These are phyloP conservation scores for Fusarium concolor DNA, from an alignment of 2,329 filamentous ascomycete species.

Conservation along the genomic window DNA sequence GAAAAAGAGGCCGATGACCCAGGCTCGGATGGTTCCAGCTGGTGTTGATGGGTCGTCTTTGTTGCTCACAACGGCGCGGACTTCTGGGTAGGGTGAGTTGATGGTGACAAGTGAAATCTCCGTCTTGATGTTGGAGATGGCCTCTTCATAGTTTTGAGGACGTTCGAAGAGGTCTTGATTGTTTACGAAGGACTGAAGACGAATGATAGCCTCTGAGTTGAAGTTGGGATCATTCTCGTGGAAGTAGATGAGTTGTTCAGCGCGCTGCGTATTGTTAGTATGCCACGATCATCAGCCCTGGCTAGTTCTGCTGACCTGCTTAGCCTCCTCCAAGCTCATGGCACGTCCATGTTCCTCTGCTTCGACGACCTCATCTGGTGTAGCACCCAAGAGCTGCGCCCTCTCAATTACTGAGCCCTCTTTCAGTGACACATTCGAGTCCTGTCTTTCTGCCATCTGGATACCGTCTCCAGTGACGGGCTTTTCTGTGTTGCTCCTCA, in stretches of 20 bases:
- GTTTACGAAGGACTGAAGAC: conserved; percentile 22
- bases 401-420: conserved; percentile 6
- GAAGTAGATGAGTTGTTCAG: conserved; percentile 30
- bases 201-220: conserved; percentile 29
- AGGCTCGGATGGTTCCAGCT: conserved; percentile 65
- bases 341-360: conserved; percentile 30
- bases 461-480: neutral
- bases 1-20: conserved; percentile 62
- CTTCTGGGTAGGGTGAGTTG: conserved; percentile 67
- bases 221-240: conserved; percentile 42
- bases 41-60: conserved; percentile 62
- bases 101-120: conserved; percentile 64
- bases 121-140: conserved; percentile 64
- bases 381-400: conserved; percentile 21
- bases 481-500: conserved; percentile 18
- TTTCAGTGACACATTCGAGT: conserved; percentile 8
- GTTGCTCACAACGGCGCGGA: conserved; percentile 65
- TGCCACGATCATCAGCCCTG: accelerated
- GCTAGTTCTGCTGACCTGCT: neutral
- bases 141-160: conserved; percentile 53
- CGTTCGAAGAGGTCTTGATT: conserved; percentile 48
- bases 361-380: conserved; percentile 27
- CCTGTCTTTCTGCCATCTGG: neutral
- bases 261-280: conserved; percentile 14
- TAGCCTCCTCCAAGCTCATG: conserved; percentile 20